A percentile compares a stretch with the other conserved stretches of the same genome.
Conservation (phyloP, 371 early-diverging fungal genomes). For the Syncephalastrum sp. region DNA sequence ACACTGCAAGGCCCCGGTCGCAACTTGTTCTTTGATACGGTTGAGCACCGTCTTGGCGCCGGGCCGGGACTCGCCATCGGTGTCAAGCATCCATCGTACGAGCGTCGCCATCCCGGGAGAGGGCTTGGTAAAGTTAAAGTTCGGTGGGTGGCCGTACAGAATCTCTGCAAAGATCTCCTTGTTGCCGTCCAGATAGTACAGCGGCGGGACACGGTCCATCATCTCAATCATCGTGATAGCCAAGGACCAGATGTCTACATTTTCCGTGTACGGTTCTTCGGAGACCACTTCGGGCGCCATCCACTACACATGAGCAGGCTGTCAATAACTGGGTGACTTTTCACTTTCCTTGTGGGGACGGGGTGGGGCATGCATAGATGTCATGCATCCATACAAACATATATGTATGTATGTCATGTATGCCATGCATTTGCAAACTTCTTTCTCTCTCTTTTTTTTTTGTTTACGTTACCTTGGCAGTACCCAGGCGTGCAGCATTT, state of each 20-base stretch:
- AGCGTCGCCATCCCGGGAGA: slow-evolving; percentile 31
- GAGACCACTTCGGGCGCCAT: slow-evolving; percentile 55
- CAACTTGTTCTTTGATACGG: slow-evolving; percentile 23
- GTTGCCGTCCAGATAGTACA: slow-evolving; percentile 43
- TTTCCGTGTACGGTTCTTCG: slow-evolving; percentile 38
- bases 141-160: slow-evolving; percentile 33
- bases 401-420: no score
- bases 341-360: background rate
- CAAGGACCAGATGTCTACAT: slow-evolving; percentile 50
- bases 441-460: slow-evolving; percentile 3
- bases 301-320: slow-evolving; percentile 23
- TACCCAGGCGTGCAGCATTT: slow-evolving; percentile 38
- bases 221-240: slow-evolving; percentile 55
- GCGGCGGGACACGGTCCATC: slow-evolving; percentile 53
- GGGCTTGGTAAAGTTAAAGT: slow-evolving; percentile 43
- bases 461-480: slow-evolving; percentile 39
- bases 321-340: background rate
- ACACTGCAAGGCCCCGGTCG: slow-evolving; percentile 27
- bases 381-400: no score
- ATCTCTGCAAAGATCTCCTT: slow-evolving; percentile 45
- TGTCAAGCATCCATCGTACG: slow-evolving; percentile 42
- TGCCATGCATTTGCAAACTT: no score
- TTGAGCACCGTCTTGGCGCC: slow-evolving; percentile 14
- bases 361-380: no score
- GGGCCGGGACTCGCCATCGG: slow-evolving; percentile 34